These are phyloP conservation scores for Penicillium janthinellum DNA, from an alignment of 2,329 filamentous ascomycete species.

Conservation along the genomic window DNA sequence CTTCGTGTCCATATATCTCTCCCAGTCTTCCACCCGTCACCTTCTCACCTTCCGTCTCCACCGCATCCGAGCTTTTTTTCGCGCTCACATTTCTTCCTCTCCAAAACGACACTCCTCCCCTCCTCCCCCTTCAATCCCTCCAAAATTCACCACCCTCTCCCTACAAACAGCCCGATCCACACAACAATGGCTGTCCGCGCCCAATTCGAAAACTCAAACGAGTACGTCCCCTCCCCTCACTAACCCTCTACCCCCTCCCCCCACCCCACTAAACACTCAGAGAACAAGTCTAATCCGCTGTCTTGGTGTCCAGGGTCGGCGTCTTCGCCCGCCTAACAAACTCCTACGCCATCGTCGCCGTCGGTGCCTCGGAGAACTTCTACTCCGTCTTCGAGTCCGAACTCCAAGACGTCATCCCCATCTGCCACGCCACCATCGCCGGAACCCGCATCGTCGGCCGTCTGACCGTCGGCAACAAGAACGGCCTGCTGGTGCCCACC, in stretches of 20 bases:
- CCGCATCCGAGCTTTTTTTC: conserved; percentile 18
- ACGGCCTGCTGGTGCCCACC: conserved; percentile 93
- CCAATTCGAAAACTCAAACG: conserved; percentile 55
- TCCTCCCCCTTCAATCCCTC: conserved; percentile 9
- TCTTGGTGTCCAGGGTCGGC: conserved; percentile 68
- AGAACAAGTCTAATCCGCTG: not conserved
- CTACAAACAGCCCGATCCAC: not conserved
- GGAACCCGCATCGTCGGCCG: conserved; percentile 95
- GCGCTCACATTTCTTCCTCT: not conserved
- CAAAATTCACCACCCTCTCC: conserved; percentile 5
- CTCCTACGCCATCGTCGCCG: conserved; percentile 90
- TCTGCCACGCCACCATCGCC: conserved; percentile 94
- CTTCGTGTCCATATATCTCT: no score
- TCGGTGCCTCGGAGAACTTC: conserved; percentile 97
- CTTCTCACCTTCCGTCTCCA: conserved; percentile 20
- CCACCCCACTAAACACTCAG: not conserved
- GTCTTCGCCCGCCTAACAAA: conserved; percentile 97
- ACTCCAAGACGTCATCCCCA: conserved; percentile 94
- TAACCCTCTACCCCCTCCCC: not conserved
- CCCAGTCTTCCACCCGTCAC: not conserved
- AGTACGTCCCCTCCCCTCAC: conserved; percentile 37
- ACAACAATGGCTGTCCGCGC: conserved; percentile 50
- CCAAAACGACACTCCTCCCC: conserved; percentile 1
- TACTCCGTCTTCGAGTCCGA: conserved; percentile 99
- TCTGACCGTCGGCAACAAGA: conserved; percentile 93